phyloP scores from a whole-genome alignment of 345 rosid genomes.

The Melastoma malabathricum region DNA sequence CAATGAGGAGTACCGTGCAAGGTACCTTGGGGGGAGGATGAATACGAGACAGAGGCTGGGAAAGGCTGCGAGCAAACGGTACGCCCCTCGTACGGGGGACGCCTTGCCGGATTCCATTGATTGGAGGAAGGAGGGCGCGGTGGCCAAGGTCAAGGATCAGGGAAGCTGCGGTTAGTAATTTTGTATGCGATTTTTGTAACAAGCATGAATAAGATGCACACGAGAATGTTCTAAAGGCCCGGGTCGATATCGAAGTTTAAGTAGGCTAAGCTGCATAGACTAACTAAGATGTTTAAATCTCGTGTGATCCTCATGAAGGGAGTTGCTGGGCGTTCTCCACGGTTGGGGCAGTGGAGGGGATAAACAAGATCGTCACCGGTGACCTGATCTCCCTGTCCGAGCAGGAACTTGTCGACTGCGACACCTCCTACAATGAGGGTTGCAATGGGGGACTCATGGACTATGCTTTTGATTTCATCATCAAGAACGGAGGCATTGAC shows the following conservation, averaged over 20 bases:
- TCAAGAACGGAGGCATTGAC: constrained; percentile 78
- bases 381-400: constrained; percentile 56
- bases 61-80: constrained; percentile 29
- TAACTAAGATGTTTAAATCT: background rate
- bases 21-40: constrained; percentile 38
- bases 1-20: constrained; percentile 78
- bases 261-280: too few relatives aligned
- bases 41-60: constrained; percentile 16
- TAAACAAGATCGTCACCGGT: constrained; percentile 74
- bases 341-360: constrained; percentile 75
- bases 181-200: background rate
- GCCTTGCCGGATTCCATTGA: constrained; percentile 54
- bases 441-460: constrained; percentile 94
- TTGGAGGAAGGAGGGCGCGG: constrained; percentile 79
- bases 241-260: too few relatives aligned
- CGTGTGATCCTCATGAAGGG: constrained; percentile 26
- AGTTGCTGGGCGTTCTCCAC: constrained; percentile 98
- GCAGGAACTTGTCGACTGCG: constrained; percentile 91
- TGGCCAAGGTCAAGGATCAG: constrained; percentile 64
- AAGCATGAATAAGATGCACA: too few relatives aligned
- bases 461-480: constrained; percentile 76
- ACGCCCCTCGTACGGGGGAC: constrained; percentile 42
- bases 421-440: constrained; percentile 57
- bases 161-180: constrained; percentile 61
- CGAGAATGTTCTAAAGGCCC: too few relatives aligned